Base-by-base conservation (phyloP, 139 green algal genomes). In the Zygnema circumcarinatum region DNA sequence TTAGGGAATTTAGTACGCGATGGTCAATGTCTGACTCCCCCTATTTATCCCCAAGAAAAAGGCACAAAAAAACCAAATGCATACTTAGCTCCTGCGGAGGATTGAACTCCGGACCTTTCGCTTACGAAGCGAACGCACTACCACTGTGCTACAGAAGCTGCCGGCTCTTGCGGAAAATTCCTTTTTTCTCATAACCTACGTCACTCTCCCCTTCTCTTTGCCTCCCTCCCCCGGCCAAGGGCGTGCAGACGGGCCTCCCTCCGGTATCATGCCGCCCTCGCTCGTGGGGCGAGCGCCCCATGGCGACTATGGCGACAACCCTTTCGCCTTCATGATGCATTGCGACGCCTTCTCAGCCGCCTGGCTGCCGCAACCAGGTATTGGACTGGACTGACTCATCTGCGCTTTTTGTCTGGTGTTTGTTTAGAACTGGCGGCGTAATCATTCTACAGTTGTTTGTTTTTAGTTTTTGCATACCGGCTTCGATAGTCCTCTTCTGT, bases 101-200 rank as follows among this genome's bases (percentile, higher is more conserved):
- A 87, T 87, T 62, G 81, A 86, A 87, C 81, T 87, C 81, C 38
- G 81, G 69, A 85, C 81, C 81, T 87, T 87, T 85, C 81, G 81
- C 81, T 87, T 87, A 87, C 81, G 81, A 87, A 87, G 76, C 81
- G 81, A 85, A 87, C 81, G 81, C 81, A 87, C 81, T 87, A 87
- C 81, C 81, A 87, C 81, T 87, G 81, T 87, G 81, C 81, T 87
- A 87, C 38, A 72, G 78, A 36, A 53, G 78, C 78, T 79, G 38
- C 3, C 69, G 35, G 25, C 25, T n/a, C 29, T 25, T 72, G 56
- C 25, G 25, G 56, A 72, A 29, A 72, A 72, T 72, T 72, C 25
- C 56, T n/a, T n/a, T n/a, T n/a, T n/a, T n/a, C n/a, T n/a, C n/a
- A n/a, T n/a, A n/a, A n/a, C n/a, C n/a, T n/a, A n/a, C n/a, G n/a